These are phyloP conservation scores for Ramaria sp. DNA, from an alignment of 768 basidiomycete species.

Conservation along the genomic window DNA sequence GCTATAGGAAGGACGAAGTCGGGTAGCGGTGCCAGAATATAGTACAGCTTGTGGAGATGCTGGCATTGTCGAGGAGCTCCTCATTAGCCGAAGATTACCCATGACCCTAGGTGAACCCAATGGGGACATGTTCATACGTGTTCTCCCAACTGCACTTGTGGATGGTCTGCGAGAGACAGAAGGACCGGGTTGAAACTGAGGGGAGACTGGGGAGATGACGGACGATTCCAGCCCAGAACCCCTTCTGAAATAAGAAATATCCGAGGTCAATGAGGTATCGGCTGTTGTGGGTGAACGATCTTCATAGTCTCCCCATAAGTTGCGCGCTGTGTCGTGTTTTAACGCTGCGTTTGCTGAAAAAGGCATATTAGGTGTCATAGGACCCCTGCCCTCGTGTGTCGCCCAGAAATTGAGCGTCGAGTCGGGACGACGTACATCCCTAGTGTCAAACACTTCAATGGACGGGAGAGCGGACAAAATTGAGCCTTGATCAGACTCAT, in stretches of 20 bases:
- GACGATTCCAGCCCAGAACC: neutral
- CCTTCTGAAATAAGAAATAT: no score
- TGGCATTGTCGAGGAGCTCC: no score
- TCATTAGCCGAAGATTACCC: no score
- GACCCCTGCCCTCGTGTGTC: neutral
- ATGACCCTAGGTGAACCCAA: neutral
- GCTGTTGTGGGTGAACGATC: neutral
- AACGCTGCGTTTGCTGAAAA: neutral
- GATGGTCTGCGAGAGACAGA: neutral
- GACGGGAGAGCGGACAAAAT: neutral
- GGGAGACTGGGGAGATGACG: neutral
- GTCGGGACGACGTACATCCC: neutral
- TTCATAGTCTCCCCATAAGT: conserved; percentile 1
- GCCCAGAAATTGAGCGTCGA: conserved; percentile 5
- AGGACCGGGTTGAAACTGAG: neutral
- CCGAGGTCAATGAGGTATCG: neutral
- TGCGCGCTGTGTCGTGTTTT: neutral
- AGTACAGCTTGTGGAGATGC: no score
- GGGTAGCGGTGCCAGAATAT: no score
- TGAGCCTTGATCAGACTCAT: neutral
- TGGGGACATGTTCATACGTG: neutral
- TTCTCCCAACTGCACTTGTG: neutral
- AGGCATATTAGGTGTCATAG: neutral
- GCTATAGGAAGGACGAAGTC: no score
- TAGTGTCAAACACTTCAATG: neutral